Evolutionary conservation across 768 basidiomycete species (phyloP).

Genomic region (Dioszegia crocea): DNA sequence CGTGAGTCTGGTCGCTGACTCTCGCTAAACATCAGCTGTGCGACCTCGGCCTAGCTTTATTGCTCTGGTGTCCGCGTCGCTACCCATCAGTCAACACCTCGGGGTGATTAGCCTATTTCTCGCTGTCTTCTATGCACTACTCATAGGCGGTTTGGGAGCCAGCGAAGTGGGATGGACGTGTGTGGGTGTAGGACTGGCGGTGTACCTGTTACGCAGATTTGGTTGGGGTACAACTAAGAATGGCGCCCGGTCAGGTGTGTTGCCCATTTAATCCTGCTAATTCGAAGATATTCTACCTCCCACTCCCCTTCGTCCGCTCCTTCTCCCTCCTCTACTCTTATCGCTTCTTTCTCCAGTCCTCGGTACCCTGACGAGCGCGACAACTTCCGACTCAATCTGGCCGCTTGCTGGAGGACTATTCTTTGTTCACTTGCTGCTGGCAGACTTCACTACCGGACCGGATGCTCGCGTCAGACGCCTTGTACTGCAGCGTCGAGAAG

Average conservation of each 20-base stretch:
- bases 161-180: conserved; percentile 29
- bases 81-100: conserved; percentile 75
- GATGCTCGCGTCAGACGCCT: conserved; percentile 27
- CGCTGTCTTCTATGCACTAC: conserved; percentile 58
- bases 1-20: conserved; percentile 23
- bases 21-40: conserved; percentile 15
- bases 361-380: conserved; percentile 85
- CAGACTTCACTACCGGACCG: conserved; percentile 58
- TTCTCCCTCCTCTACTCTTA: conserved; percentile 81
- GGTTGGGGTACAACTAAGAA: conserved; percentile 25
- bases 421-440: conserved; percentile 71
- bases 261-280: background rate
- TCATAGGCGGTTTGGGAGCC: conserved; percentile 15
- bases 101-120: conserved; percentile 76
- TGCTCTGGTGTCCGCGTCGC: conserved; percentile 30
- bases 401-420: conserved; percentile 83
- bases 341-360: conserved; percentile 87
- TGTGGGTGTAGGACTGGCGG: conserved; percentile 13
- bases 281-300: conserved; percentile 17
- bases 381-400: conserved; percentile 96
- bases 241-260: background rate
- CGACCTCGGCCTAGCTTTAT: conserved; percentile 21
- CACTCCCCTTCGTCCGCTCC: conserved; percentile 32
- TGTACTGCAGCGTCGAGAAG: conserved; percentile 12
- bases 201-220: conserved; percentile 13